Evolutionary conservation across 1,139 yeast genomes (phyloP).

Genomic region (Saccharomyces pastorianus): DNA sequence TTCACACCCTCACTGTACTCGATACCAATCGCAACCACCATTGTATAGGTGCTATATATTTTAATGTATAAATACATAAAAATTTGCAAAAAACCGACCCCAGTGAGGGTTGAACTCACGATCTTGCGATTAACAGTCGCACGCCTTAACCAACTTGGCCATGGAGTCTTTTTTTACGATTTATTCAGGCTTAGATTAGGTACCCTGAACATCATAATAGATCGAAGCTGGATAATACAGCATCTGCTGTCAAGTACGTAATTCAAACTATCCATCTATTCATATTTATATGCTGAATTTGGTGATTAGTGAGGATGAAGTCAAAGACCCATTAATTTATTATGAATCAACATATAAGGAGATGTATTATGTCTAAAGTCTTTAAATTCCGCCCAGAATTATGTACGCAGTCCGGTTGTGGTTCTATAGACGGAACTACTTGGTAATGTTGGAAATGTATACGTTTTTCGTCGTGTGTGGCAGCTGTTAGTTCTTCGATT

Average conservation of each 20-base stretch:
- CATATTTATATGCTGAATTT: not conserved
- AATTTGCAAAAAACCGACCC: constrained; percentile 29
- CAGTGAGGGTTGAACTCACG: constrained; percentile 34
- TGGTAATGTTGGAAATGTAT: not conserved
- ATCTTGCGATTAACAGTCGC: constrained; percentile 34
- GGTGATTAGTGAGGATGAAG: not conserved
- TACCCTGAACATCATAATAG: no score
- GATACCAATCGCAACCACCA: not conserved
- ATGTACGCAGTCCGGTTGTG: not conserved
- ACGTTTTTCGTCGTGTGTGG: not conserved
- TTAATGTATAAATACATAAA: no score
- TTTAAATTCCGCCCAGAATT: not conserved
- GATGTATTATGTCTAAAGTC: not conserved
- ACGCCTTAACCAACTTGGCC: constrained; percentile 35
- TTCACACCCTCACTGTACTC: not conserved
- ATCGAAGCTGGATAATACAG: no score
- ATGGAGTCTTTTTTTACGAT: constrained; percentile 21
- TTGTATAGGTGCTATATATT: no score
- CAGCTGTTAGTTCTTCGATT: not conserved
- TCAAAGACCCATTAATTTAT: not conserved
- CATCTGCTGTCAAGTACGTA: no score
- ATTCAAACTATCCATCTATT: not conserved
- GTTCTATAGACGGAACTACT: not conserved
- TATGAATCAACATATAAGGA: not conserved
- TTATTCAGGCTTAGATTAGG: no score